Conservation (phyloP, 768 basidiomycete species). For the Tricholomella constricta region DNA sequence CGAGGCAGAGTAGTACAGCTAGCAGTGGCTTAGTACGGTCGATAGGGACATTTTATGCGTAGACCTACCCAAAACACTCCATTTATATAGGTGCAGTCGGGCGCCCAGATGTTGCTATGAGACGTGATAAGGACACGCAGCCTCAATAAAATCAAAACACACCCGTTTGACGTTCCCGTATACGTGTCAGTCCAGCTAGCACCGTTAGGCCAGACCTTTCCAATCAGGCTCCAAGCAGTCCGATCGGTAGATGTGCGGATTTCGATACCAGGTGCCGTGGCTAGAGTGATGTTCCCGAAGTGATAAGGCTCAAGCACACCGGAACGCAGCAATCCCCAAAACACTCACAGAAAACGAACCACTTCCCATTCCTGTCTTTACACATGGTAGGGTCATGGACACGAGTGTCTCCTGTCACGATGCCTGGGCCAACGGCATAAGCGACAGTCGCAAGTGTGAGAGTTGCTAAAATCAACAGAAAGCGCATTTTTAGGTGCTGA, state of each 20-base stretch:
- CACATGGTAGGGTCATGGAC: conserved; percentile 51
- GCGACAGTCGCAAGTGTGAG: conserved; percentile 1
- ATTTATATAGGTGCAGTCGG: conserved; percentile 34
- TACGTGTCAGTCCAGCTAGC: conserved; percentile 52
- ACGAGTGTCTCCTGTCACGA: conserved; percentile 40
- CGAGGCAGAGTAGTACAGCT: conserved; percentile 58
- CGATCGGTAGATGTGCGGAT: conserved; percentile 53
- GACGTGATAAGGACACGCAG: conserved; percentile 35
- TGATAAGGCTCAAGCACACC: too few species aligned
- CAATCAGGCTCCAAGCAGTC: conserved; percentile 45
- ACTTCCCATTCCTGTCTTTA: conserved; percentile 47
- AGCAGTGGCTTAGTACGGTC: background rate
- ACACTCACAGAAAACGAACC: conserved; percentile 48
- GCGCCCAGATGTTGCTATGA: conserved; percentile 40
- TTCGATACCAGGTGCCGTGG: conserved; percentile 47
- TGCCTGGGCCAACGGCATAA: conserved; percentile 33
- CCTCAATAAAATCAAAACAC: conserved; percentile 30
- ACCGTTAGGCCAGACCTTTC: conserved; percentile 51
- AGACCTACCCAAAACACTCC: conserved; percentile 28
- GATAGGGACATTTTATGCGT: background rate
- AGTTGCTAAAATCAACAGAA: background rate
- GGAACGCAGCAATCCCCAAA: too few species aligned
- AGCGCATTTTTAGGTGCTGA: conserved; percentile 7
- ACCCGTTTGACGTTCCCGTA: conserved; percentile 51
- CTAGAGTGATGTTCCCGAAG: conserved; percentile 26